phyloP scores from a whole-genome alignment of 2,329 filamentous ascomycete genomes.

The Fusarium sp. region DNA sequence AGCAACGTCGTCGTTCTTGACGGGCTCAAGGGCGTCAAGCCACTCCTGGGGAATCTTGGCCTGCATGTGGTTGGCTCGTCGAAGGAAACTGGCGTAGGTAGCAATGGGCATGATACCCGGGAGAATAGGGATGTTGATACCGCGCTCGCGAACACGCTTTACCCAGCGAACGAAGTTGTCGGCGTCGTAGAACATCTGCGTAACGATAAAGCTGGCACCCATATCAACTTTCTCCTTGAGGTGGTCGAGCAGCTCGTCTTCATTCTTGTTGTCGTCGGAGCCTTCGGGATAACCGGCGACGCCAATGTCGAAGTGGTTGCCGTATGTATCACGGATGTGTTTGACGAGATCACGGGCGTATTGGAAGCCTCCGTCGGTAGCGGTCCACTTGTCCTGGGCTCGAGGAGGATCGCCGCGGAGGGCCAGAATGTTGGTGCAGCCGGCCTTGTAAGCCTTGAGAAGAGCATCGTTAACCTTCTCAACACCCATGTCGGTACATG shows the following conservation, averaged over 20 bases:
- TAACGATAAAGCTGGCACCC: slow-evolving; percentile 93
- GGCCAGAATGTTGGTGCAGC: slow-evolving; percentile 97
- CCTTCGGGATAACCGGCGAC: slow-evolving; percentile 98
- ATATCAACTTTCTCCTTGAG: slow-evolving; percentile 98
- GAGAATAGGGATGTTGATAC: slow-evolving; percentile 87
- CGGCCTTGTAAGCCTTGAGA: slow-evolving; percentile 89
- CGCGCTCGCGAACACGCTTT: slow-evolving; percentile 84
- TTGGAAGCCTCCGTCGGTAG: slow-evolving; percentile 86
- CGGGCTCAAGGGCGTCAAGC: slow-evolving; percentile 86
- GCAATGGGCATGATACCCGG: slow-evolving; percentile 92
- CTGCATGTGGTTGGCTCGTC: slow-evolving; percentile 92
- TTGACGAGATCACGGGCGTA: slow-evolving; percentile 93
- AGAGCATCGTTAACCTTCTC: slow-evolving; percentile 93
- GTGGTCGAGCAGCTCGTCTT: slow-evolving; percentile 88
- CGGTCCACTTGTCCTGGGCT: slow-evolving; percentile 95
- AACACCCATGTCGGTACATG: slow-evolving; percentile 97
- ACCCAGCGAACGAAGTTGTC: slow-evolving; percentile 97
- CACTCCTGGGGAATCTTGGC: slow-evolving; percentile 86
- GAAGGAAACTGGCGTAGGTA: slow-evolving; percentile 92
- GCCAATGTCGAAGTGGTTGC: slow-evolving; percentile 90
- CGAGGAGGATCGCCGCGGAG: slow-evolving; percentile 93
- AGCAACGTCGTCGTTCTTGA: slow-evolving; percentile 96
- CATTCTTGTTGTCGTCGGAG: slow-evolving; percentile 91
- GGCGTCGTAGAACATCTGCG: slow-evolving; percentile 99
- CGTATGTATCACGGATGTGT: slow-evolving; percentile 83